Evolutionary conservation across 176 grass and related monocot species (phyloP), one percentile per base, ranked within the genome.

Genomic region (Zea luxurians): DNA sequence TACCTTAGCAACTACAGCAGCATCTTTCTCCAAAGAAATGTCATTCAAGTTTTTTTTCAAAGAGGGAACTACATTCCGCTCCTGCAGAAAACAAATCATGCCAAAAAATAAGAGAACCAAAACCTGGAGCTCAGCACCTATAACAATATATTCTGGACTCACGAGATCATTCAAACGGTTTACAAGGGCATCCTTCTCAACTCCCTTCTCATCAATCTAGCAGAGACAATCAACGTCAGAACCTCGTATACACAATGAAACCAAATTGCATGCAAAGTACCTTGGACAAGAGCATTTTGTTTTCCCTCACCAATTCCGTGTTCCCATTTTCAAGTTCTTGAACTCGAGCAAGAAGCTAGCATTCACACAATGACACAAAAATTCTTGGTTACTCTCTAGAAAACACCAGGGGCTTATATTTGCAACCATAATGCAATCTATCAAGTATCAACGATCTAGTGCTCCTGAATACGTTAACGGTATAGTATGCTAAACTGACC

Each of bases 1-100:
- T 85, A 98, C 95, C 84, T 93, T 98, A 55, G 91, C 87, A 63
- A 94, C 42, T 84, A 90, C 68, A 66, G 95, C 85, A 60, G 95
- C 95, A 72, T 98, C 95, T 79, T 98, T 98, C 85, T 98, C 91
- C 37, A 98, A 83, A 53, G 85, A 98, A 77, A 40, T 40, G 38
- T 40, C 38, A 40, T 40, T 40, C 38, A 40, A 40, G 38, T 2
- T 40, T 40, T 40, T 40, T 40, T 40, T 85, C 49, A 97, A 78
- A 47, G 82, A 82, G 46, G 88, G 91, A 37, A 97, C 83, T 37
- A 59, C 73, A 69, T 93, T 89, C 34, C 73, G 52, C 88, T 97
- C 91, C 93, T 97, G 75, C 50, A 41, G 75, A 71, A 42, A n/a
- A 71, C 36, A 74, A 45, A 86, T 52, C 6, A 80, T 18, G 53